Base-by-base conservation (phyloP, 1,139 yeast genomes). In the Nakaseomyces uthaithaninus region DNA sequence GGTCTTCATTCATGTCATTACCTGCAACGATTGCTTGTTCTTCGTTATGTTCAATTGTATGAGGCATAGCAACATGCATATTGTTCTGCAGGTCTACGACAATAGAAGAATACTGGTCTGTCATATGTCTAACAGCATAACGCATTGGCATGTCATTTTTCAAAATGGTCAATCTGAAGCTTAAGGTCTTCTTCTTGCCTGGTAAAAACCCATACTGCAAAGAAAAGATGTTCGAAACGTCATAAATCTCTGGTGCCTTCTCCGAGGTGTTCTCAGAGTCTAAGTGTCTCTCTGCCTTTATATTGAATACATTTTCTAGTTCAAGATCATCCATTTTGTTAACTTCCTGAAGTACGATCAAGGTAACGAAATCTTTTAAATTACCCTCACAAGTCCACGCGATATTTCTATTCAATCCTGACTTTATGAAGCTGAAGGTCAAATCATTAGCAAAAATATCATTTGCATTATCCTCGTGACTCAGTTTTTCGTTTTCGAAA, bases 361-460 rank as follows among this genome's bases (percentile, higher is more conserved):
- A 38, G 2, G 53, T 47, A 4, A 53, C 48, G 23, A 57, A 46
- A 38, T 55, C 56, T 17, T 40, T 27, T 18, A 58, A 36, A 4
- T 43, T 28, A 31, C 60, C 62, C 25, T 45, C 43, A 31, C 59
- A 53, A 3, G 62, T 52, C 60, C 60, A 55, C 3, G 51, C 48
- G 23, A 53, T 47, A 34, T 54, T 52, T 42, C 54, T 50, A 35
- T 55, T 53, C 47, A 58, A 45, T 5, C 62, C 62, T 3, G 61
- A 51, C 30, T 52, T 53, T 16, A 42, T 44, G 43, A 58, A 57
- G 41, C 53, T 50, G 27, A 55, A 43, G 16, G 41, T 22, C 20
- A 48, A 28, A 8, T 37, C 40, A 16, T 37, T 38, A 8, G 23
- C 30, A 11, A 31, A 31, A 20, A 40, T 35, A 8, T 30, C 34